These are phyloP conservation scores for Cryptosporidium sp. DNA, from an alignment of 169 alveolate species.

Conservation along the genomic window DNA sequence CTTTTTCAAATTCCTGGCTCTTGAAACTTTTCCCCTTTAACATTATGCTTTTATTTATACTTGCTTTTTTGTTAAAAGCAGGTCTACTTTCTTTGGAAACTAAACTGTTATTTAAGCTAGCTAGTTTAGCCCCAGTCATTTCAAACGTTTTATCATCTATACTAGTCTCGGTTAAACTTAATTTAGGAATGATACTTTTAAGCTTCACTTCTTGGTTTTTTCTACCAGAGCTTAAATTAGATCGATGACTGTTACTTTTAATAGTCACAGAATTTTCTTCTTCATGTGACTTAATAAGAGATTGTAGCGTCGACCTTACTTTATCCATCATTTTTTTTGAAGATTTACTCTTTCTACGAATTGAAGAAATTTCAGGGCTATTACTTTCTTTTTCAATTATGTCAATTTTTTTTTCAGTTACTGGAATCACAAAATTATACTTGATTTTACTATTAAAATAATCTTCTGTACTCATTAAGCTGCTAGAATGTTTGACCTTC, in stretches of 20 bases:
- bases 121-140: background rate
- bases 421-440: conserved; percentile 4
- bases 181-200: background rate
- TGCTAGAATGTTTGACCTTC: background rate
- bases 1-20: background rate
- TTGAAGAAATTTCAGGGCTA: background rate
- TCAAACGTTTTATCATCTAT: background rate
- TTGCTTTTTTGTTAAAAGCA: conserved; percentile 6
- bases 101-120: background rate
- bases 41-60: background rate
- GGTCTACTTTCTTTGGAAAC: background rate
- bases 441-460: background rate
- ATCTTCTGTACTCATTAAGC: conserved; percentile 23
- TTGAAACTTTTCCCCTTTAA: background rate
- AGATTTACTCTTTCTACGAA: conserved; percentile 1
- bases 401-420: background rate
- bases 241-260: background rate
- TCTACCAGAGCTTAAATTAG: background rate
- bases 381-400: conserved; percentile 15
- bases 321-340: conserved; percentile 34
- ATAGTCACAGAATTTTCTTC: background rate
- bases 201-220: background rate
- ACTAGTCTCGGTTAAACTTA: background rate
- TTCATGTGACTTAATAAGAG: conserved; percentile 19
- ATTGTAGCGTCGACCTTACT: conserved; percentile 18